Base-by-base conservation (phyloP, 345 rosid genomes). In the Durio zibethinus region DNA sequence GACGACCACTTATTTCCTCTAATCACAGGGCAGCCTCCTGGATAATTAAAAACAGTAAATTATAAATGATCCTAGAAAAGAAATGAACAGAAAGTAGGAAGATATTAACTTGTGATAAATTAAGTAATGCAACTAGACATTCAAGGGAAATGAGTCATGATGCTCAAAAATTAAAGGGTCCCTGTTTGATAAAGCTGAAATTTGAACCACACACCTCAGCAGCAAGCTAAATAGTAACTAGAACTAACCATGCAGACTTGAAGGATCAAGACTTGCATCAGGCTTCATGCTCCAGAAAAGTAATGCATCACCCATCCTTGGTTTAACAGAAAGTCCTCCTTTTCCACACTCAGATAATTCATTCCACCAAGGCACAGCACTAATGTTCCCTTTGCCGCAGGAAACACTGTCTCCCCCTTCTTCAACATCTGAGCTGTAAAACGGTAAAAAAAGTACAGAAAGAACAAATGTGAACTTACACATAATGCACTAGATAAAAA, bases 391-490 rank as follows among this genome's bases (percentile, higher is more conserved):
- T 90, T 87, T 77, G 98, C 98, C 75, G 87, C 57, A 62, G 99
- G 99, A 78, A 96, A 91, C 63, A 96, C 97, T 10, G 99, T 93
- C 98, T 1, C 99, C 99, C 18, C 98, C 99, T 83, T 93, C 98
- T 85, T 96, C 98, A 65, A 93, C 97, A 72, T 96, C 98, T 56
- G 99, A 90, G 78, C 98, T 96, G 97, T 70, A 77, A 57, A 83
- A 60, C 45, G n/a, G 74, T 72, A 25, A 83, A 42, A 9, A 77
- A 59, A 67, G 27, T 40, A 45, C 0, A 29, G 56, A 47, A 79
- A 20, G 15, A 23, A 47, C 70, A 71, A 76, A 43, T 16, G 33
- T 23, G 16, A 23, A 40, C 47, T 77, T 67, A 6, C 53, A 72
- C 3, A 60, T 66, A 64, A 77, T 70, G 57, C 65, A 36, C 16